Percentiles rank a stretch among this genome's conserved stretches.
phyloP scores from a whole-genome alignment of 2,329 filamentous ascomycete genomes.

The Chalara sp. region DNA sequence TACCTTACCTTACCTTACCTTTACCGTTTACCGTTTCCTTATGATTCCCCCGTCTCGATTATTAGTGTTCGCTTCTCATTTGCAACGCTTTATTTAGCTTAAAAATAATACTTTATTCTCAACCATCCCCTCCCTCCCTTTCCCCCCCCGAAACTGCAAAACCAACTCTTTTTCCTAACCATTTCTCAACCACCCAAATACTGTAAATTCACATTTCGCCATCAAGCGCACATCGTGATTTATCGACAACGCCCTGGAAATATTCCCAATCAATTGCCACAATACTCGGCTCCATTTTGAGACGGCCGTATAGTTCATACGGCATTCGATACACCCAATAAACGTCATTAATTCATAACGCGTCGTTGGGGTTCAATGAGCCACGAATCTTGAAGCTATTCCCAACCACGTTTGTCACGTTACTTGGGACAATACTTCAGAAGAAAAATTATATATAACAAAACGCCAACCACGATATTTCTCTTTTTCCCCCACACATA shows the following conservation, averaged over 20 bases:
- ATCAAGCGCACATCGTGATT: constrained; percentile 14
- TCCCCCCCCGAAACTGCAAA: constrained; percentile 6
- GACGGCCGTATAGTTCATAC: background rate
- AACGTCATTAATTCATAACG: constrained; percentile 9
- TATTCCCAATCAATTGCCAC: constrained; percentile 9
- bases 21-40: background rate
- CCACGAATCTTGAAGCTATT: constrained; percentile 22
- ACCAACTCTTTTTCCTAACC: constrained; percentile 5
- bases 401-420: constrained; percentile 16
- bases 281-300: constrained; percentile 4
- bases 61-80: background rate
- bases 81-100: background rate
- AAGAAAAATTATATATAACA: too few species aligned
- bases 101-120: constrained; percentile 2
- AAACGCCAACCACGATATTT: too few species aligned
- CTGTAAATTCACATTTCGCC: constrained; percentile 18
- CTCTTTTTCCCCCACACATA: too few species aligned
- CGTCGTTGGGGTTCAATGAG: constrained; percentile 7
- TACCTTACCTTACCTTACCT: constrained; percentile 9
- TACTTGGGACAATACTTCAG: constrained; percentile 5
- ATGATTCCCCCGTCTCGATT: background rate
- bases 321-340: constrained; percentile 4
- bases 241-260: constrained; percentile 15
- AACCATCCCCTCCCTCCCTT: constrained; percentile 5
- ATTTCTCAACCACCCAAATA: constrained; percentile 21